Percentiles rank a stretch among this genome's conserved stretches.
Conservation (phyloP, 176 grass and related monocot species). For the Oryza longistaminata region DNA sequence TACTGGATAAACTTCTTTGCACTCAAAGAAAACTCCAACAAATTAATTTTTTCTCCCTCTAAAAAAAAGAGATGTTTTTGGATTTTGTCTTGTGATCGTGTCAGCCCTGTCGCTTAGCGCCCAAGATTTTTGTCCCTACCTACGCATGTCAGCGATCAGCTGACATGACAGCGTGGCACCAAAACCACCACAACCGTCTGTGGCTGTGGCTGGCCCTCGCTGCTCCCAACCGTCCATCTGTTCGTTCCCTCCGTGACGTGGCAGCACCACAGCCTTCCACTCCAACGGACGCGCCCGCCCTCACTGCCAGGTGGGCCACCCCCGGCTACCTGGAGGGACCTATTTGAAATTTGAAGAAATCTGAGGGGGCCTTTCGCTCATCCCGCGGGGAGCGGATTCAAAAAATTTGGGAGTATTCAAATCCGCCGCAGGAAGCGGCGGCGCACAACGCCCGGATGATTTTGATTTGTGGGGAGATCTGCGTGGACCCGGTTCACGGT, state of each 20-base stretch:
- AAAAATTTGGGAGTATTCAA: slow-evolving; percentile 4
- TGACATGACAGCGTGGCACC: neutral
- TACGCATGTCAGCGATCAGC: neutral
- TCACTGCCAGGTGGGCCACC: neutral
- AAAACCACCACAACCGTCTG: slow-evolving; percentile 15
- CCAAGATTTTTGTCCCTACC: slow-evolving; percentile 13
- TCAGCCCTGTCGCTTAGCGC: neutral
- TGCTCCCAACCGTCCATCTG: neutral
- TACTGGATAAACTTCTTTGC: neutral
- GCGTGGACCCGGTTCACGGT: neutral
- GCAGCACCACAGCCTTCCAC: neutral
- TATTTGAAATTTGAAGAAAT: too few species aligned
- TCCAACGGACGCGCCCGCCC: neutral
- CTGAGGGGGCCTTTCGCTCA: neutral
- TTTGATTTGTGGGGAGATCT: neutral
- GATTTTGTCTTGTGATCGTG: neutral
- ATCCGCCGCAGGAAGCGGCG: neutral
- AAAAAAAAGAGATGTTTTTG: neutral
- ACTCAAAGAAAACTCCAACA: neutral
- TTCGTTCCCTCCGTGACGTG: neutral
- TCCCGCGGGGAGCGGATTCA: neutral
- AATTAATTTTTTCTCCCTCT: neutral
- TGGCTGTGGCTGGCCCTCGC: neutral
- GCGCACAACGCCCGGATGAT: neutral
- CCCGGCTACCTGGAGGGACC: neutral